Conservation (phyloP, 768 basidiomycete genomes). For the Rhodosporidiobolus sp. region DNA sequence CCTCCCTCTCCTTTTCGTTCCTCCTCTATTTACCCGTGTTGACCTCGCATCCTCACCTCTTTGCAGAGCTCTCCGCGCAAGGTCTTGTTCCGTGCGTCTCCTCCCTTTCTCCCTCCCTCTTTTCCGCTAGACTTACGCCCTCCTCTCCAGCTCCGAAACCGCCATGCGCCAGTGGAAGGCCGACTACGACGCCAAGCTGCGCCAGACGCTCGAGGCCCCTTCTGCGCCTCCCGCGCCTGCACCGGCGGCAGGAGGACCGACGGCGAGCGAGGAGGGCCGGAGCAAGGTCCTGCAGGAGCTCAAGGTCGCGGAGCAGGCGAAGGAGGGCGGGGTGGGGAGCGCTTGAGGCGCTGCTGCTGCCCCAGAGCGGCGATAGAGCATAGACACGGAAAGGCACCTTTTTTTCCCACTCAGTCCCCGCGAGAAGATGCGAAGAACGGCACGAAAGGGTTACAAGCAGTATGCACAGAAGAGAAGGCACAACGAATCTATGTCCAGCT, state of each 20-base stretch:
- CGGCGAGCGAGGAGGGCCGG: slow-evolving; percentile 2
- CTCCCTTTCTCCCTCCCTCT: not conserved
- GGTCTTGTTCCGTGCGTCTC: not conserved
- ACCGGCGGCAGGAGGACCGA: not conserved
- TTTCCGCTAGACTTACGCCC: not conserved
- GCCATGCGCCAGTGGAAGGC: slow-evolving; percentile 27
- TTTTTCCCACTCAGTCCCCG: no score
- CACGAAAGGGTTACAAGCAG: no score
- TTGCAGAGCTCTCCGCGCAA: not conserved
- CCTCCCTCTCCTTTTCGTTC: no score
- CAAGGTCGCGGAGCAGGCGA: slow-evolving; percentile 13
- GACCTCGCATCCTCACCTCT: no score
- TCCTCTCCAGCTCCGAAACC: slow-evolving; percentile 13
- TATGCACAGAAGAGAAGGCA: not conserved
- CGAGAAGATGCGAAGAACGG: no score
- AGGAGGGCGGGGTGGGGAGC: not conserved
- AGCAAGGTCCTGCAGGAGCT: slow-evolving; percentile 22
- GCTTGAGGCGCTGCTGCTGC: not conserved
- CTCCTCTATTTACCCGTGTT: no score
- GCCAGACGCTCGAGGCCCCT: not conserved
- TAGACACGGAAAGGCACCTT: not conserved
- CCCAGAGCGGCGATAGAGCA: not conserved
- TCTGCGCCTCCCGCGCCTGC: not conserved
- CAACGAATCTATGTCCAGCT: not conserved
- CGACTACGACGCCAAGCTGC: slow-evolving; percentile 9